A percentile compares a stretch with the other conserved stretches of the same genome.
Conservation (phyloP, 1,139 yeast genomes). For the Sugiyamaella grinbergsii region DNA sequence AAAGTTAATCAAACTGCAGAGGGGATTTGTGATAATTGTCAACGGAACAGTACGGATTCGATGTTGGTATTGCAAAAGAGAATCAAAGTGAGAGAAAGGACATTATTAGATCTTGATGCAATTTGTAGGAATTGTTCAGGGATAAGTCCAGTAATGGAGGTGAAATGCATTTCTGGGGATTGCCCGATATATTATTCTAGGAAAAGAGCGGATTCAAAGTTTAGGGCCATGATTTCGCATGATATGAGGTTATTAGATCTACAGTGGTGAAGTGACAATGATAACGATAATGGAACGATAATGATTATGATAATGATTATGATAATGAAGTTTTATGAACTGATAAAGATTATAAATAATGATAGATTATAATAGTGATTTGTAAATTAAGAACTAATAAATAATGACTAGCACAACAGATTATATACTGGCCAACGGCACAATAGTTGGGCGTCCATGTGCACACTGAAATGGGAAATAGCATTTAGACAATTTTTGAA, state of each 20-base stretch:
- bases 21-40: conserved; percentile 32
- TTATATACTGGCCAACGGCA: conserved; percentile 51
- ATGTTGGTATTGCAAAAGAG: conserved; percentile 29
- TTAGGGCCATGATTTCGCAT: conserved; percentile 14
- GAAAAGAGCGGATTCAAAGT: conserved; percentile 30
- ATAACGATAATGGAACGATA: conserved; percentile 6
- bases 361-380: no score
- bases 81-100: conserved; percentile 29
- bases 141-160: conserved; percentile 31
- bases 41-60: conserved; percentile 22
- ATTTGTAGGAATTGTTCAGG: conserved; percentile 41
- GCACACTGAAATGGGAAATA: conserved; percentile 77
- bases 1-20: conserved; percentile 19
- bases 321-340: no score
- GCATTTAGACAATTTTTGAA: conserved; percentile 52
- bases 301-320: conserved; percentile 10
- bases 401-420: not conserved
- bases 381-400: conserved; percentile 3
- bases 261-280: conserved; percentile 18
- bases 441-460: conserved; percentile 78
- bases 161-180: conserved; percentile 47
- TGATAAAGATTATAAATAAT: conserved; percentile 1
- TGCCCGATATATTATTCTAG: conserved; percentile 50
- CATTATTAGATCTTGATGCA: conserved; percentile 36
- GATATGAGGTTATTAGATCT: conserved; percentile 6